Percentiles rank a stretch among this genome's conserved stretches.
These are phyloP conservation scores for Monosporascus sp. DNA, from an alignment of 2,329 filamentous ascomycete species.

Conservation along the genomic window DNA sequence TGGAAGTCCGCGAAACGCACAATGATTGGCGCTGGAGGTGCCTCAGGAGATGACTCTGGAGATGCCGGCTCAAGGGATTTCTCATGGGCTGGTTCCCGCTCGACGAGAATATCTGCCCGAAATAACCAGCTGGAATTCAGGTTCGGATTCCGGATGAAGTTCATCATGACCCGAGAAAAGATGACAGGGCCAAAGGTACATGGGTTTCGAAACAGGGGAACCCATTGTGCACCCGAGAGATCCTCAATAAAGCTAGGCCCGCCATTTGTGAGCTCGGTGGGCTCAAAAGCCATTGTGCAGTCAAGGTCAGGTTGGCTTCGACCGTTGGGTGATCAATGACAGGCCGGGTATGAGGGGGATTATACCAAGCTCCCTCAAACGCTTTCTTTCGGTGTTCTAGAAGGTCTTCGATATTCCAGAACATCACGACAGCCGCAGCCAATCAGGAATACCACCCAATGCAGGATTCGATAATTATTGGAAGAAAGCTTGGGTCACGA, in stretches of 20 bases:
- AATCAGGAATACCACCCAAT: no score
- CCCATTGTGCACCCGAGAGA: constrained; percentile 39
- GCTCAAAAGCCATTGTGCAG: constrained; percentile 28
- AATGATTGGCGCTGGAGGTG: constrained; percentile 28
- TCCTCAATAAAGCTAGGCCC: constrained; percentile 32
- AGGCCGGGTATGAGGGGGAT: not conserved
- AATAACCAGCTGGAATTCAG: constrained; percentile 74
- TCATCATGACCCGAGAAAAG: constrained; percentile 66
- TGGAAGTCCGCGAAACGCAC: constrained; percentile 41
- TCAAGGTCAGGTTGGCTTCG: constrained; percentile 2
- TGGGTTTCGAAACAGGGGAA: constrained; percentile 47
- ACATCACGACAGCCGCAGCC: not conserved
- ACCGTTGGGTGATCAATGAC: constrained; percentile 1
- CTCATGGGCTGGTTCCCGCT: constrained; percentile 35
- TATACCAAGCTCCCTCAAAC: not conserved
- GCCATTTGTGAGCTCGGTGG: constrained; percentile 28
- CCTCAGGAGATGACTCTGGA: constrained; percentile 16
- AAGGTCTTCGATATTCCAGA: not conserved
- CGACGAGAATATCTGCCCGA: constrained; percentile 68
- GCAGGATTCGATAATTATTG: no score
- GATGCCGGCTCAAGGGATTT: constrained; percentile 21
- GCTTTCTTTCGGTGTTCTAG: not conserved
- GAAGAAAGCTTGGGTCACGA: no score
- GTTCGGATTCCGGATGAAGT: constrained; percentile 74
- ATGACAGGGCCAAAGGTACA: constrained; percentile 60